Evolutionary conservation across 1,284 basidiomycete species (phyloP).

Genomic region (Pseudozyma flocculosa): DNA sequence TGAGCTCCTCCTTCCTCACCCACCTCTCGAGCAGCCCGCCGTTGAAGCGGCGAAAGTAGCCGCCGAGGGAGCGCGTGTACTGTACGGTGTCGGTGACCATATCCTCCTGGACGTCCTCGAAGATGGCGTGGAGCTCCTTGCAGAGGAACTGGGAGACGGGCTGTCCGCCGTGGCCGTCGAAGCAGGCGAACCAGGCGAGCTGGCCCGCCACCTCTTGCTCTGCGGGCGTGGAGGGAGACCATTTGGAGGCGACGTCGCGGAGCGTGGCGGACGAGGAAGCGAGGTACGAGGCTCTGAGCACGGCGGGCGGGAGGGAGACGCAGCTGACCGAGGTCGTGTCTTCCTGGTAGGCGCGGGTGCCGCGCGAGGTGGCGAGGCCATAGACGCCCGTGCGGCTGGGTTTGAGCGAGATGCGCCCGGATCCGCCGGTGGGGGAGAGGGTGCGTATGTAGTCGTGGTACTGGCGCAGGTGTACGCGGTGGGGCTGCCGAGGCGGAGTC

Average conservation of each 20-base stretch:
- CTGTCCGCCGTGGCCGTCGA: constrained; percentile 54
- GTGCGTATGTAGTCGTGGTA: constrained; percentile 34
- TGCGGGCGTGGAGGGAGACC: constrained; percentile 42
- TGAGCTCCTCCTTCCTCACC: constrained; percentile 43
- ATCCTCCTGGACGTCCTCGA: constrained; percentile 41
- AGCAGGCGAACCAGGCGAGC: constrained; percentile 56
- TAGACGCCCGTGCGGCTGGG: constrained; percentile 33
- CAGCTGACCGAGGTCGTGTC: constrained; percentile 51
- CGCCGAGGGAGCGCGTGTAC: constrained; percentile 50
- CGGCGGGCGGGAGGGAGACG: constrained; percentile 36
- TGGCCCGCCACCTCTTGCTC: constrained; percentile 46
- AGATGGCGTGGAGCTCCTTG: constrained; percentile 43
- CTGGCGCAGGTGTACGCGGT: constrained; percentile 8
- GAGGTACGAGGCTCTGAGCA: constrained; percentile 35
- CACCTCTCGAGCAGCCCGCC: constrained; percentile 50
- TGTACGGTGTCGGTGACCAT: constrained; percentile 54
- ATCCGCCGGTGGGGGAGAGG: constrained; percentile 17
- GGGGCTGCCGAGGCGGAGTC: no score
- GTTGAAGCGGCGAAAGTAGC: constrained; percentile 52
- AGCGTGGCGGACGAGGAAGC: constrained; percentile 14
- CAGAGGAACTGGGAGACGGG: constrained; percentile 45
- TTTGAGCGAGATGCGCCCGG: constrained; percentile 30
- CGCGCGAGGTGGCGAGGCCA: constrained; percentile 40
- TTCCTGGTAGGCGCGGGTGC: constrained; percentile 50
- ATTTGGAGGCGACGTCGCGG: constrained; percentile 28